Base-by-base conservation (phyloP, 345 rosid genomes). In the Tarenaya hassleriana region DNA sequence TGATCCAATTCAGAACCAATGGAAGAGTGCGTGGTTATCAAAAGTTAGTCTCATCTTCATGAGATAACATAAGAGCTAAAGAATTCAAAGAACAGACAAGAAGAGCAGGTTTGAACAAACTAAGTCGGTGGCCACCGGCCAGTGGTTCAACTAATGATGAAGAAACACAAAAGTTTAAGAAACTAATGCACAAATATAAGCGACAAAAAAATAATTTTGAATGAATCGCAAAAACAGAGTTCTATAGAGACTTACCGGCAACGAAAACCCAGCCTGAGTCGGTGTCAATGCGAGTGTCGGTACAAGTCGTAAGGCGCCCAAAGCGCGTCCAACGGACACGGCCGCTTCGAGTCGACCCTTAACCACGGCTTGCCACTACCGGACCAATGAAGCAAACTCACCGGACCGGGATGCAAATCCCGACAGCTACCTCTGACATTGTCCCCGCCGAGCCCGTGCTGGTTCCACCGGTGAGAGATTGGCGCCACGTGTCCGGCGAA, bases 351-450 rank as follows among this genome's bases (percentile, higher is more conserved):
- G 41, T 79, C 86, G 11, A 82, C 67, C 44, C 90, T 73, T 4
- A 16, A 58, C 90, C 86, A 82, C 5, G 90, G 90, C 73, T 82
- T 82, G 31, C 80, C 86, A 54, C 73, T 82, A 10, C 90, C 90
- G 16, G 83, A 73, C 90, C 90, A 82, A 41, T 82, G 90, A 45
- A 83, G 58, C 66, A 83, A 64, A 67, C 86, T 79, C 33, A 75
- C 80, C 0, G 74, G 66, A 27, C 90, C 90, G 1, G 80, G 77
- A 51, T 83, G 86, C 74, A 83, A 59, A 3, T 52, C 7, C 55
- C 90, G 65, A 52, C 86, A 82, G 13, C 75, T 82, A 40, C 77
- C 66, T 46, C 56, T 57, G 62, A 77, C 61, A 53, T 79, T 82
- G 44, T 83, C 80, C 1, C 91, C 91, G 6, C 91, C 86, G 1